Base-by-base conservation (phyloP, 805 yeast species). In the Blastobotrys muscicola region DNA sequence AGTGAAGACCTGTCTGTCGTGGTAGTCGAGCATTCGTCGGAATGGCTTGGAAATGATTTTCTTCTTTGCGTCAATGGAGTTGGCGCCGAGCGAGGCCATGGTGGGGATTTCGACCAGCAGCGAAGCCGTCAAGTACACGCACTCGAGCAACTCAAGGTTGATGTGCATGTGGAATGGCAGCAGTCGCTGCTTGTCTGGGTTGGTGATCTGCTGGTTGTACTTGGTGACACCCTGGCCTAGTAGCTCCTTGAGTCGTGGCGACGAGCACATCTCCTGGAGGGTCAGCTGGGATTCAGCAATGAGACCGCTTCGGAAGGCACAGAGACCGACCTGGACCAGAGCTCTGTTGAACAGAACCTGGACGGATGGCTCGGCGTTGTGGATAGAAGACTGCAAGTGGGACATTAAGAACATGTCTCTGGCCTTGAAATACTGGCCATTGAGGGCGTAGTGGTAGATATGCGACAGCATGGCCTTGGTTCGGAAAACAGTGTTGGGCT, bases 111-210 rank as follows among this genome's bases (percentile, higher is more conserved):
- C 98, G 53, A 85, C 76, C 60, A 92, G 75, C 66, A 92, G 70
- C 29, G 95, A 85, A 46, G 85, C 73, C 9, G 97, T 92, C 71
- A 87, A 76, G 73, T 82, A 90, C 39, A 85, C 95, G 61, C 94
- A 83, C 68, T 92, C 98, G 52, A 92, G 74, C 58, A 92, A 77
- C 71, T 94, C 97, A 56, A 90, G 71, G 67, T 92, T 92, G 65
- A 92, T 90, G 68, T 92, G 99, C 84, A 86, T 87, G 69, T 92
- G 98, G 82, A 83, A 92, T 46, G 99, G 99, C 61, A 92, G 72
- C 62, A 87, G 75, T 61, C 89, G 80, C 66, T 81, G 90, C 57
- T 72, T 77, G 59, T 83, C 94, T 20, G 78, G 61, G 12, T 72
- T 69, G 12, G 46, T 51, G 26, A 34, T 55, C 45, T 36, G 58